Percentiles rank a stretch among this genome's conserved stretches.
phyloP scores from a whole-genome alignment of 1,284 basidiomycete genomes.

The Cryptococcus hybrid region DNA sequence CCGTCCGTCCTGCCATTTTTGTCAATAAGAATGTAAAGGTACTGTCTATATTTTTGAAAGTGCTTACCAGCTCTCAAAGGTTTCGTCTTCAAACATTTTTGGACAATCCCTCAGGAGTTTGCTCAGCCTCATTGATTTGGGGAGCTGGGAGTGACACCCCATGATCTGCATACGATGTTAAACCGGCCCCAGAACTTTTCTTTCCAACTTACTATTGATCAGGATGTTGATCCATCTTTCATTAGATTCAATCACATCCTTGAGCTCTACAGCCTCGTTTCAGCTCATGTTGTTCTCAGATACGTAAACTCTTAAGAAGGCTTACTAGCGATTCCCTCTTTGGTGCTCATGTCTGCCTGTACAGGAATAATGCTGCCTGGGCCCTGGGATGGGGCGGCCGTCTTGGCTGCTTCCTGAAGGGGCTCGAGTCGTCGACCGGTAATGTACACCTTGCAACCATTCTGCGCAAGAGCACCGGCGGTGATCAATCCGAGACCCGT shows the following conservation, averaged over 20 bases:
- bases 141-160: slow-evolving; percentile 38
- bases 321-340: slow-evolving; percentile 43
- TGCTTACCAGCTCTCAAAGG: slow-evolving; percentile 39
- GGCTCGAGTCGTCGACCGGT: slow-evolving; percentile 41
- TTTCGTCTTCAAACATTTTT: slow-evolving; percentile 46
- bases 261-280: slow-evolving; percentile 21
- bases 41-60: background rate
- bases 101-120: slow-evolving; percentile 41
- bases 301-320: background rate
- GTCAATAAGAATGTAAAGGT: background rate
- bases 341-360: slow-evolving; percentile 41
- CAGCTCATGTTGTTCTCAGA: too few species aligned
- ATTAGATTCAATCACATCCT: slow-evolving; percentile 25
- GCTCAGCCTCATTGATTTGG: slow-evolving; percentile 31
- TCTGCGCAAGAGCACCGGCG: slow-evolving; percentile 39
- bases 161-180: slow-evolving; percentile 26
- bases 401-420: slow-evolving; percentile 34
- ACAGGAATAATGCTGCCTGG: slow-evolving; percentile 37
- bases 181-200: too few species aligned
- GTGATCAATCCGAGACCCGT: slow-evolving; percentile 44
- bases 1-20: slow-evolving; percentile 22
- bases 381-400: slow-evolving; percentile 17
- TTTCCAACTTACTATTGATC: slow-evolving; percentile 34
- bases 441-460: slow-evolving; percentile 47
- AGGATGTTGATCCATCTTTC: slow-evolving; percentile 42